Percentiles rank a stretch among this genome's conserved stretches.
phyloP scores from a whole-genome alignment of 768 basidiomycete species.

The Amanita pseudoporphyria region DNA sequence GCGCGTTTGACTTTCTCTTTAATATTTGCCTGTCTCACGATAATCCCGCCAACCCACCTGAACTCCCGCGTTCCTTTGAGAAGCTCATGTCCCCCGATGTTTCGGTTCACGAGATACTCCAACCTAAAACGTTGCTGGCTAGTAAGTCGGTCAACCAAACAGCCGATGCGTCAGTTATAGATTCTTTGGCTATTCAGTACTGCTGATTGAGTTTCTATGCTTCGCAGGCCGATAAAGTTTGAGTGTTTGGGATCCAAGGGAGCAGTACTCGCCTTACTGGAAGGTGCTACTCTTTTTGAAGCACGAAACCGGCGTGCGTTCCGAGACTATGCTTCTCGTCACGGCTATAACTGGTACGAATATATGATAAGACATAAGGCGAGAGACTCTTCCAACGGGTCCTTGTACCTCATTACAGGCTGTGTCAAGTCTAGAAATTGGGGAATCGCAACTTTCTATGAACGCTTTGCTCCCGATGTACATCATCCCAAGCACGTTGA shows the following conservation, averaged over 20 bases:
- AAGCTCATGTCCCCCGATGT: neutral
- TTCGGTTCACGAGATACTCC: neutral
- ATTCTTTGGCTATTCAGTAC: no score
- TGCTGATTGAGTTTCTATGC: neutral
- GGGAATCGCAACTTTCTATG: slow-evolving; percentile 12
- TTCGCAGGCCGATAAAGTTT: no score
- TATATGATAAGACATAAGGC: slow-evolving; percentile 10
- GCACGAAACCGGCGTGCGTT: slow-evolving; percentile 3
- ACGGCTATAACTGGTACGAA: slow-evolving; percentile 13
- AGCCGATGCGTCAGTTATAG: neutral
- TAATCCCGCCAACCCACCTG: slow-evolving; percentile 16
- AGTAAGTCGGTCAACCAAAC: neutral
- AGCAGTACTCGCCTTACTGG: slow-evolving; percentile 12
- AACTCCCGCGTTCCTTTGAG: slow-evolving; percentile 19
- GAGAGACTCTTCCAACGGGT: slow-evolving; percentile 8
- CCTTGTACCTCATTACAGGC: slow-evolving; percentile 16
- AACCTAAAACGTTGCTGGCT: neutral
- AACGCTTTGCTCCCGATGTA: no score
- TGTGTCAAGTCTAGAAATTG: slow-evolving; percentile 12
- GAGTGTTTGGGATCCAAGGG: slow-evolving; percentile 6
- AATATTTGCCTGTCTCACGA: slow-evolving; percentile 19
- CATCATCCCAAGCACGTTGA: neutral
- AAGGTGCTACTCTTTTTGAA: slow-evolving; percentile 10
- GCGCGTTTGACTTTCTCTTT: slow-evolving; percentile 10
- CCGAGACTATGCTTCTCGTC: slow-evolving; percentile 7